Evolutionary conservation across 495 filamentous ascomycete species (phyloP), one percentile per base, ranked within the genome.

Genomic region (Schizothecium vesticola): DNA sequence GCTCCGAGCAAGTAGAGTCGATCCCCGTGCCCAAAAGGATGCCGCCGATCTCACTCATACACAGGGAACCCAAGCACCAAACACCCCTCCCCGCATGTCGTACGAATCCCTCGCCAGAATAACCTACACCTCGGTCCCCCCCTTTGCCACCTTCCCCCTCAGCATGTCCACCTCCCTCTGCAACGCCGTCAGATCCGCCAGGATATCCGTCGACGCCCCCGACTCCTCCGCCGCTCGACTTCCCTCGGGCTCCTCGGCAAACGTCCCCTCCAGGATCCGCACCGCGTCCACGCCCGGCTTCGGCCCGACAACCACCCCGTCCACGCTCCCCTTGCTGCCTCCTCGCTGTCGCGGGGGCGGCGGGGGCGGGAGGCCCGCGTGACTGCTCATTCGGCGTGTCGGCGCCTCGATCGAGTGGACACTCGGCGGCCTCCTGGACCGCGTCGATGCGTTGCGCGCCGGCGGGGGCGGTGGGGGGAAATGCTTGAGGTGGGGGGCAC

Each of bases 131-230:
- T 26, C 23, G 22, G 26, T 16, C 24, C 13, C 59, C 24, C 9
- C 25, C 26, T 70, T 73, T 29, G 81, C 83, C 69, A 84, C 87
- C 67, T 84, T 84, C 1, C 86, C 87, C 69, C 88, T 83, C 36
- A 91, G 74, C 60, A 87, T 88, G 78, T 92, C 89, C 59, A 92
- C 90, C 74, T 92, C 90, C 76, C 83, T 85, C 76, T 90, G 90
- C 67, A 92, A 75, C 59, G 86, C 85, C 8, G 86, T 81, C 43
- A 92, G 78, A 78, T 91, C 89, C 2, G 88, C 90, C 67, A 92
- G 69, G 56, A 91, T 88, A 73, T 89, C 86, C 31, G 78, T 80
- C 5, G 80, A 82, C 60, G 57, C 68, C 58, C 67, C 36, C 29
- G 28, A 28, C 56, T 29, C 43, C 26, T 64, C 59, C 67, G 31